A percentile compares a stretch with the other conserved stretches of the same genome.
These are phyloP conservation scores for Entamoeba histolytica DNA, from an alignment of 208 protist species.

Conservation along the genomic window DNA sequence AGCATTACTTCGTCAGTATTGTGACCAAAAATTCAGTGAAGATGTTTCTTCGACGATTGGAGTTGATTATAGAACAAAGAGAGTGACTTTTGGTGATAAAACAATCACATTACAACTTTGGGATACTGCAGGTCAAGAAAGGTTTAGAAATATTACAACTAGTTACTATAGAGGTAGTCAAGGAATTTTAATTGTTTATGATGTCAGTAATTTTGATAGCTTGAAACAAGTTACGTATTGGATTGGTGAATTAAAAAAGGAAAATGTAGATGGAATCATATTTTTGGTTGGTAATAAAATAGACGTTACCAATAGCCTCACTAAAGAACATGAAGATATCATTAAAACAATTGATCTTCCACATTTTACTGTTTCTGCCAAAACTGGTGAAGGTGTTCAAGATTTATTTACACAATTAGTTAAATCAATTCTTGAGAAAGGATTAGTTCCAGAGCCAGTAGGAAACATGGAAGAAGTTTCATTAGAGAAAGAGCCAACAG, in stretches of 20 bases:
- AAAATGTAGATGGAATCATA: background rate
- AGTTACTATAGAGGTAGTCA: background rate
- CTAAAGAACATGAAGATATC: background rate
- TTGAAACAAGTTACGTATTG: background rate
- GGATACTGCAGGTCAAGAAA: constrained; percentile 30
- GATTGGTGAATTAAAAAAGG: background rate
- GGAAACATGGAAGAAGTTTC: background rate
- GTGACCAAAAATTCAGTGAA: background rate
- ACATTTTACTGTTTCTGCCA: background rate
- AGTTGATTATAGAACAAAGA: constrained; percentile 38
- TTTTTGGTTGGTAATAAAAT: background rate
- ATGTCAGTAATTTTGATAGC: background rate
- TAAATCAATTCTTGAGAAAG: background rate
- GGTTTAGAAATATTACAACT: background rate
- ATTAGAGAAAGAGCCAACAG: background rate
- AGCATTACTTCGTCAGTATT: background rate
- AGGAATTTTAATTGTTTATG: background rate
- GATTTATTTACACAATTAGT: background rate
- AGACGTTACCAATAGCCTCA: background rate
- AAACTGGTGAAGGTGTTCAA: background rate
- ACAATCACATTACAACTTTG: constrained; percentile 34
- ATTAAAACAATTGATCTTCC: background rate
- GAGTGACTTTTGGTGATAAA: constrained; percentile 25
- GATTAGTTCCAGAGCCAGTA: background rate
- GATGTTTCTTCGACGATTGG: constrained; percentile 35